Percentiles rank a stretch among this genome's conserved stretches.
These are phyloP conservation scores for Trametes punicea DNA, from an alignment of 768 basidiomycete genomes.

Conservation along the genomic window DNA sequence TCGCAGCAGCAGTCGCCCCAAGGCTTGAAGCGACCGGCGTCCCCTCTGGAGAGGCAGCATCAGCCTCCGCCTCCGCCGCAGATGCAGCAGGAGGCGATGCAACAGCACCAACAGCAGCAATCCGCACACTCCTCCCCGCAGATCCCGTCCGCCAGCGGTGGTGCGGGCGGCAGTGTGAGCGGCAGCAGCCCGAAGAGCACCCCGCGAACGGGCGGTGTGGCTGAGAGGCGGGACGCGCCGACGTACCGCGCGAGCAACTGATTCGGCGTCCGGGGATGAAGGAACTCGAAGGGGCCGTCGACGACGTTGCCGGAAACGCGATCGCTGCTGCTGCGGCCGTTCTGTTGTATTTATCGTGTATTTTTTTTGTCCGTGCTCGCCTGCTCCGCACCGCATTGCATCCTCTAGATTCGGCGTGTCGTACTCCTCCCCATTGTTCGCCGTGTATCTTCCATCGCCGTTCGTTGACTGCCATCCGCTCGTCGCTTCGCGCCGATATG, in stretches of 20 bases:
- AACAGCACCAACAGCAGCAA: conserved; percentile 9
- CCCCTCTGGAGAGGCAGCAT: conserved; percentile 12
- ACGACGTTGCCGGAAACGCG: not conserved
- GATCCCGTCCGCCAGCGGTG: conserved; percentile 12
- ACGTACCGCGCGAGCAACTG: conserved; percentile 17
- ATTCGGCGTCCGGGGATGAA: not conserved
- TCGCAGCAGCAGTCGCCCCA: not conserved
- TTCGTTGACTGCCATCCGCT: not conserved
- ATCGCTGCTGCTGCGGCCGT: not conserved
- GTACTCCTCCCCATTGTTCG: not conserved
- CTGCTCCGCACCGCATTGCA: not conserved
- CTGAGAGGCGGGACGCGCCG: conserved; percentile 12
- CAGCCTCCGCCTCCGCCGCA: conserved; percentile 13
- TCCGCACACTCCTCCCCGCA: conserved; percentile 14
- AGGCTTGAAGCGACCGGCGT: conserved; percentile 17
- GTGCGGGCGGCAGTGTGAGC: conserved; percentile 6
- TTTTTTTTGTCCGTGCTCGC: conserved; percentile 8
- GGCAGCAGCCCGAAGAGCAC: conserved; percentile 13
- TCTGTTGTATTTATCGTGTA: conserved; percentile 22
- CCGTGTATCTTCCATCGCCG: not conserved
- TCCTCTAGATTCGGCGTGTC: conserved; percentile 4
- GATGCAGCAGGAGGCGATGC: conserved; percentile 8
- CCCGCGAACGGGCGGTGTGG: conserved; percentile 5
- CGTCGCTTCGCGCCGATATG: not conserved
- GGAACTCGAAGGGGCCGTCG: not conserved